Base-by-base conservation (phyloP, 2,329 filamentous ascomycete genomes). In the Aspergillus sp. region DNA sequence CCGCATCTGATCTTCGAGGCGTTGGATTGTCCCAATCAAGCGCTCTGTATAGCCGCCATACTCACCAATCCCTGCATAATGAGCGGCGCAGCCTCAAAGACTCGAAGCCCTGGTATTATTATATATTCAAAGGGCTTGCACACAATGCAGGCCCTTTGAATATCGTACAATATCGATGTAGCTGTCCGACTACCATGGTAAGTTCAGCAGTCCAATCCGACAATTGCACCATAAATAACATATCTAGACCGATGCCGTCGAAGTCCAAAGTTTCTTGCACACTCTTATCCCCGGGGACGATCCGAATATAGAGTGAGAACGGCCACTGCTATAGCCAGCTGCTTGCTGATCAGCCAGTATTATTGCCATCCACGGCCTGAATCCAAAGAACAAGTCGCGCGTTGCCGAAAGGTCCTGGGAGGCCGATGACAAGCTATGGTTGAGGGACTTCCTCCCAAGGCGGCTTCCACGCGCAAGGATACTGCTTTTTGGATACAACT, bases 401-500 rank as follows among this genome's bases (percentile, higher is more conserved):
- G 43, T 46, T 25, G 40, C 42, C 2, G 39, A 45, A 26, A 20
- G 26, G 26, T 47, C 44, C 8, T 49, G 45, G 45, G 43, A 38
- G 16, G 33, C 34, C 15, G 34, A 30, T 16, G 38, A 35, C 5
- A 45, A 44, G 24, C 14, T 47, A 27, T 43, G 39, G 42, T 33
- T 44, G 20, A 33, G 32, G 15, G 46, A 48, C 31, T 44, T 50
- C 15, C 37, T 51, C 8, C 47, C 47, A 11, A 32, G 13, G 7
- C 33, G 42, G 14, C n/a, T 52, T 11, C 45, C 43, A 25, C 42
- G 30, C 11, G 46, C 46, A 1, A 42, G 49, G 24, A 41, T 51
- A 8, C 30, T 52, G 6, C 33, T 43, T 12, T 52, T 49, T 31
- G 42, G 48, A n/a, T 52, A 52, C 29, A 53, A 51, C 25, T 45